These are phyloP conservation scores for Peribolospora kevripleyi DNA, from an alignment of 768 basidiomycete species.

Conservation along the genomic window DNA sequence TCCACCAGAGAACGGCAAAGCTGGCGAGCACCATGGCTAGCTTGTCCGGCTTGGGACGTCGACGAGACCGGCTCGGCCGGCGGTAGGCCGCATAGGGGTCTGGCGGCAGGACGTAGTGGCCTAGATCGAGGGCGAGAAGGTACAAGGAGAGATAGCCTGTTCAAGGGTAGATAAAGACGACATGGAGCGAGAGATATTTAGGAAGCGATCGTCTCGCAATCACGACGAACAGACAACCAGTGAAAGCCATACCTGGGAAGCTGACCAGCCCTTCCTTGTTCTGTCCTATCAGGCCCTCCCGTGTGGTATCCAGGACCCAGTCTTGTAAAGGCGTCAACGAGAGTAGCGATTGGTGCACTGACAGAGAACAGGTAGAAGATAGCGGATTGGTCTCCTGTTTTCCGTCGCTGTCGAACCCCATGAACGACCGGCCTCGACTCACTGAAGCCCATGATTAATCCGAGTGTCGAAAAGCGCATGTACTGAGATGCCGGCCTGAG, in stretches of 20 bases:
- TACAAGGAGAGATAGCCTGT: slow-evolving; percentile 76
- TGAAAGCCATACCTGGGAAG: slow-evolving; percentile 31
- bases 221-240: too few species aligned
- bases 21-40: slow-evolving; percentile 49
- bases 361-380: neutral
- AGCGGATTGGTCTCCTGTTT: too few species aligned
- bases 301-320: slow-evolving; percentile 41
- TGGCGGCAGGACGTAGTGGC: slow-evolving; percentile 55
- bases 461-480: slow-evolving; percentile 38
- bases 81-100: slow-evolving; percentile 9
- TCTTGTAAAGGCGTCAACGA: slow-evolving; percentile 31
- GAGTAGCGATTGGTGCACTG: slow-evolving; percentile 50
- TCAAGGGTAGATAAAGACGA: neutral
- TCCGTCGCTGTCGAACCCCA: too few species aligned
- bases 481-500: slow-evolving; percentile 40
- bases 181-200: neutral
- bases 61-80: neutral
- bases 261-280: slow-evolving; percentile 88
- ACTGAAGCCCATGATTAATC: slow-evolving; percentile 32
- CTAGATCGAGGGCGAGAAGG: slow-evolving; percentile 56
- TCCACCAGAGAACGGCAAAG: slow-evolving; percentile 62
- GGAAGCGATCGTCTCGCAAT: neutral
- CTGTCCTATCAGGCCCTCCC: slow-evolving; percentile 38
- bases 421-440: slow-evolving; percentile 1
- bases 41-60: slow-evolving; percentile 26